Evolutionary conservation across 2,329 filamentous ascomycete genomes (phyloP).

Genomic region (Colletotrichum falcatum): DNA sequence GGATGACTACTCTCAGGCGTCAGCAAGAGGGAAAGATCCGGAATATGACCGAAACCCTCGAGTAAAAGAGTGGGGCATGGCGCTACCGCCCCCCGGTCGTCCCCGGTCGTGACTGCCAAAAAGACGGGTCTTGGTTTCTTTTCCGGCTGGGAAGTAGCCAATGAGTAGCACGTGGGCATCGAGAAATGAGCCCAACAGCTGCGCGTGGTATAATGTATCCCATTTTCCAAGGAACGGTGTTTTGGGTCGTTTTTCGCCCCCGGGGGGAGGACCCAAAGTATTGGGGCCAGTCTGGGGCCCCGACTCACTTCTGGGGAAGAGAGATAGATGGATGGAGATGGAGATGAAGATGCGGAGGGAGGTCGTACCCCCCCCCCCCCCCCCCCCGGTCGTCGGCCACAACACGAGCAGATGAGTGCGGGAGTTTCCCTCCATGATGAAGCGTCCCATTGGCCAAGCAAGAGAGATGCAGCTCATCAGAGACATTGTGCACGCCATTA

Average conservation of each 20-base stretch:
- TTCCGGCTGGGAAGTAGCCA: slow-evolving; percentile 1
- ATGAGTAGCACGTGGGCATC: slow-evolving; percentile 13
- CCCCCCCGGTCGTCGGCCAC: neutral
- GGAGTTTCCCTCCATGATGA: slow-evolving; percentile 7
- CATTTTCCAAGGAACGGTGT: too few relatives aligned
- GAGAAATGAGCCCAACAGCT: neutral
- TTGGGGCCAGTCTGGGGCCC: too few relatives aligned
- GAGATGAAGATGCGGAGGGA: neutral
- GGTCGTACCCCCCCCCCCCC: neutral
- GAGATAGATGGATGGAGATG: neutral
- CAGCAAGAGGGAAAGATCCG: slow-evolving; percentile 21
- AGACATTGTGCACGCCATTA: neutral
- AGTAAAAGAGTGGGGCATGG: neutral
- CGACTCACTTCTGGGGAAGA: too few relatives aligned
- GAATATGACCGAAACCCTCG: slow-evolving; percentile 35
- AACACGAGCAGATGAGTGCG: slow-evolving; percentile 12
- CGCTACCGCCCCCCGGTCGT: slow-evolving; percentile 14
- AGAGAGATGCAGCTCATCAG: neutral
- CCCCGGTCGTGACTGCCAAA: slow-evolving; percentile 16
- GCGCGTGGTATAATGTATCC: too few relatives aligned
- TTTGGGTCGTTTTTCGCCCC: too few relatives aligned
- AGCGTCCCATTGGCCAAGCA: slow-evolving; percentile 23
- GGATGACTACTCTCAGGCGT: too few relatives aligned
- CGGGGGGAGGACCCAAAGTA: too few relatives aligned
- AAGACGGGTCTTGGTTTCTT: neutral